Evolutionary conservation across 345 rosid species (phyloP).

Genomic region (Salix udensis): DNA sequence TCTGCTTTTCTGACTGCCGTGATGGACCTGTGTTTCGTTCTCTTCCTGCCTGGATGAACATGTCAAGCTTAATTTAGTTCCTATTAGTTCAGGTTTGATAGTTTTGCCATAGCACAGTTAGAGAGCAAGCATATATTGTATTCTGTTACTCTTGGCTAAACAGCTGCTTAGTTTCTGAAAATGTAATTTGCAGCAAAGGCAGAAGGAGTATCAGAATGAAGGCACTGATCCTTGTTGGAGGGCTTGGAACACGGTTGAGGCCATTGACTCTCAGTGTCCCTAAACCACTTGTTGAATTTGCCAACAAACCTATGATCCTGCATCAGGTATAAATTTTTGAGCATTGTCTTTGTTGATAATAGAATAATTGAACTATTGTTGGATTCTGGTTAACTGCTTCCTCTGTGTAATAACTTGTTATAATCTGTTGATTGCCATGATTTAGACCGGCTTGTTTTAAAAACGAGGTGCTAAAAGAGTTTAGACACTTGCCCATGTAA

Average conservation of each 20-base stretch:
- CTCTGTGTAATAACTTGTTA: background rate
- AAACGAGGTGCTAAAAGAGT: background rate
- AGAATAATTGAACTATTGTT: background rate
- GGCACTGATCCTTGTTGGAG: slow-evolving; percentile 99
- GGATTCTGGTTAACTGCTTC: background rate
- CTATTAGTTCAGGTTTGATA: background rate
- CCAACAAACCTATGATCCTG: slow-evolving; percentile 97
- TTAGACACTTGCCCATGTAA: background rate
- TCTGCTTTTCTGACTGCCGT: background rate
- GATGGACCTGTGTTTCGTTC: background rate
- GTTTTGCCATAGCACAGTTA: background rate
- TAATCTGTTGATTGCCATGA: background rate
- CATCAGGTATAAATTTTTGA: slow-evolving; percentile 65
- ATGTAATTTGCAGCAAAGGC: slow-evolving; percentile 33
- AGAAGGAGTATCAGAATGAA: slow-evolving; percentile 54
- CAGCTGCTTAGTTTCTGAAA: slow-evolving; percentile 14
- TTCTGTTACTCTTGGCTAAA: slow-evolving; percentile 1
- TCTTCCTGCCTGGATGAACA: background rate
- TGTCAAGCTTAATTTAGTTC: background rate
- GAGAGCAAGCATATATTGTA: background rate
- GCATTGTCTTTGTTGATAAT: background rate
- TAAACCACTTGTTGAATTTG: slow-evolving; percentile 96
- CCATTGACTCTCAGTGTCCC: slow-evolving; percentile 97
- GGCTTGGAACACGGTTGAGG: slow-evolving; percentile 95
- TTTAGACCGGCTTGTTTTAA: background rate